Evolutionary conservation across 2,329 filamentous ascomycete species (phyloP).

Genomic region (Stagonosporopsis chrysanthemi): DNA sequence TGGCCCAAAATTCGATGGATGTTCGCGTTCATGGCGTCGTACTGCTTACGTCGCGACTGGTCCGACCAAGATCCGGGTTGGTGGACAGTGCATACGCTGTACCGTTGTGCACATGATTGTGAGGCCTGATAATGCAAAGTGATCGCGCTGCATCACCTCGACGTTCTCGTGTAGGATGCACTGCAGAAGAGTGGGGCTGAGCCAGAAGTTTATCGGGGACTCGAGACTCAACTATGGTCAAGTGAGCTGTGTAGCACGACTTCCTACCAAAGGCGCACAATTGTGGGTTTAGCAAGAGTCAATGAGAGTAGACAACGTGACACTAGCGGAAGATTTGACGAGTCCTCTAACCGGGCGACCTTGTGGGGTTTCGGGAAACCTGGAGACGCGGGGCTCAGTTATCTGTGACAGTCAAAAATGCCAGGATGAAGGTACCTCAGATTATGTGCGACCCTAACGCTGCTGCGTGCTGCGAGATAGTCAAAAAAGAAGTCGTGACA

Average conservation of each 20-base stretch:
- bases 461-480: slow-evolving; percentile 4
- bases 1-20: not conserved
- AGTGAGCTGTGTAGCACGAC: not conserved
- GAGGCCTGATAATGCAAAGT: not conserved
- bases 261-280: not conserved
- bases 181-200: slow-evolving; percentile 3
- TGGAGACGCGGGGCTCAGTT: slow-evolving; percentile 9
- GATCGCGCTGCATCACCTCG: not conserved
- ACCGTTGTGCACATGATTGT: not conserved
- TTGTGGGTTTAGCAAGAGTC: not conserved
- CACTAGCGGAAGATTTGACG: not conserved
- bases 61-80: slow-evolving; percentile 10
- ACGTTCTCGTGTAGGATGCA: not conserved
- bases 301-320: not conserved
- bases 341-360: not conserved
- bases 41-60: not conserved
- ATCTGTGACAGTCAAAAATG: slow-evolving; percentile 5
- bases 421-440: not conserved
- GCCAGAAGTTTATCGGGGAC: not conserved
- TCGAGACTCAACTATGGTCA: not conserved
- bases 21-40: not conserved
- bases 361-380: slow-evolving; percentile 2
- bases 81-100: not conserved
- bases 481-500: slow-evolving; percentile 3
- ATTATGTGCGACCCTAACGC: slow-evolving; percentile 9